A percentile compares a stretch with the other conserved stretches of the same genome.
Evolutionary conservation across 257 asterid genomes (phyloP).

Genomic region (Ligustrum vulgare): DNA sequence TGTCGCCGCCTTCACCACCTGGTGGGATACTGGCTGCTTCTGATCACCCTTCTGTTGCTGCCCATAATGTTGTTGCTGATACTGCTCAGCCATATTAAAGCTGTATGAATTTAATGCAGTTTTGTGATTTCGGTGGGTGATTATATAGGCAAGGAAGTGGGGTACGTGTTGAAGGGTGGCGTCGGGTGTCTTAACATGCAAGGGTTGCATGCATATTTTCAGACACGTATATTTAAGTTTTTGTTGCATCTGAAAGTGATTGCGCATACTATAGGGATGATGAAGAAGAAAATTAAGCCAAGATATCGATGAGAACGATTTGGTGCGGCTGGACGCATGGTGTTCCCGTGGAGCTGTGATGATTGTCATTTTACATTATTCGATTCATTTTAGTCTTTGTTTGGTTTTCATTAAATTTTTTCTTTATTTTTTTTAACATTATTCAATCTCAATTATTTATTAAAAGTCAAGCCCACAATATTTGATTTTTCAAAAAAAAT

Average conservation of each 20-base stretch:
- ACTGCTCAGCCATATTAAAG: conserved; percentile 35
- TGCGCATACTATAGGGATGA: not conserved
- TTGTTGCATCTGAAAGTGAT: conserved; percentile 24
- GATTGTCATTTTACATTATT: no score
- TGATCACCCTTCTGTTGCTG: conserved; percentile 21
- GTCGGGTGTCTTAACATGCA: conserved; percentile 52
- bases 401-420: no score
- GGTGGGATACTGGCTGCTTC: conserved; percentile 45
- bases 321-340: not conserved
- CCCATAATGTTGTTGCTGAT: conserved; percentile 13
- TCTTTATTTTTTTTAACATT: no score
- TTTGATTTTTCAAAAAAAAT: no score
- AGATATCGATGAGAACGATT: not conserved
- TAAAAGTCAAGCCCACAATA: no score
- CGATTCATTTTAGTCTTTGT: no score
- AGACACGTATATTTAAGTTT: conserved; percentile 43
- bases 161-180: conserved; percentile 33
- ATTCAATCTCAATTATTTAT: no score
- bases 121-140: not conserved
- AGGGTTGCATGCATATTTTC: conserved; percentile 49
- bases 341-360: not conserved
- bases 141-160: conserved; percentile 18
- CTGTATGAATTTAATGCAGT: not conserved
- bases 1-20: conserved; percentile 61
- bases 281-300: not conserved